Base-by-base conservation (phyloP, 805 yeast genomes). In the Wickerhamiella hasegawae region DNA sequence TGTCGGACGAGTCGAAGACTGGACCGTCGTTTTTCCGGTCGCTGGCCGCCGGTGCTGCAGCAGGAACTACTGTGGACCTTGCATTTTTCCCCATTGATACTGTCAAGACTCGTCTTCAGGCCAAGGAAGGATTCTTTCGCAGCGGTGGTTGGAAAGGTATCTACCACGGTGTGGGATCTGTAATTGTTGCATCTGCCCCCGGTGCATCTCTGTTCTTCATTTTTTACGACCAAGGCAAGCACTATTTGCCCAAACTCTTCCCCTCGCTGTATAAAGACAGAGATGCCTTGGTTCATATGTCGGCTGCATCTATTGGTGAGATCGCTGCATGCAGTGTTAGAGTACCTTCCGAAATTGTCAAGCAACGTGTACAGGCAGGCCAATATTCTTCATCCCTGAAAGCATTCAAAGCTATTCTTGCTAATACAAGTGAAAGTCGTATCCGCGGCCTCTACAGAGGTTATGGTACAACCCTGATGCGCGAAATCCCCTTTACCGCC, bases 71-170 rank as follows among this genome's bases (percentile, higher is more conserved):
- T 4, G 85, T 96, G 1, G 99, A 90, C 58, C 63, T 90, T 26
- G 83, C 78, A 3, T 90, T 90, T 57, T 90, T 87, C 62, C 98
- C 99, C 11, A 82, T 90, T 27, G 99, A 90, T 49, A 90, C 99
- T 1, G 48, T 90, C 38, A 90, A 90, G 58, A 90, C 99, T 0
- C 65, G 99, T 38, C 62, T 90, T 12, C 99, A 90, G 55, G 97
- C 98, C 16, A 73, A 73, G 51, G 95, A 94, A 24, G 98, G 98
- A 1, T 87, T 90, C 49, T 81, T 83, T 54, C 61, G 57, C 14
- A 87, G 85, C 57, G 99, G 99, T 20, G 98, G 95, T 1, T 87
- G 87, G 70, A 62, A 57, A 34, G 97, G 97, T 1, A 74, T 90
- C 16, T 90, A 90, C 48, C 67, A 77, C 45, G 99, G 99, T 1